Percentiles rank a stretch among this genome's conserved stretches.
Evolutionary conservation across 2,329 filamentous ascomycete species (phyloP).

Genomic region (Geosmithia flava): DNA sequence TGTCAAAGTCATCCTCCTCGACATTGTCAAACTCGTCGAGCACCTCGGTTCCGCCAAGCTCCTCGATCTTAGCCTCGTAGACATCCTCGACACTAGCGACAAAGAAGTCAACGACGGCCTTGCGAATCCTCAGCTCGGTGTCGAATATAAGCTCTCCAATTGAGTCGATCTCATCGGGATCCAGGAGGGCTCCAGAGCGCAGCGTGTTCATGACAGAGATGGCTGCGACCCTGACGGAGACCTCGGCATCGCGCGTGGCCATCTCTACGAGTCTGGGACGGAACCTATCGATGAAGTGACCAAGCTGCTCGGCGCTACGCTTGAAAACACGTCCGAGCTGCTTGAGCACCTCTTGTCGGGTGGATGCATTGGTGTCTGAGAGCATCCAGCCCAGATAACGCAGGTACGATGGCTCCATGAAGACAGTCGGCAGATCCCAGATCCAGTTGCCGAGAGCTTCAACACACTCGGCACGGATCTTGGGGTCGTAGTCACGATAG

Average conservation of each 20-base stretch:
- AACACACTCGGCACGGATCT: constrained; percentile 80
- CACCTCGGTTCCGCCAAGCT: constrained; percentile 67
- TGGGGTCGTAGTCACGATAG: constrained; percentile 86
- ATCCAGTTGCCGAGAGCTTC: constrained; percentile 85
- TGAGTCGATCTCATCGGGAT: constrained; percentile 81
- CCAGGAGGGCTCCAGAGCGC: constrained; percentile 72
- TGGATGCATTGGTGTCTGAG: constrained; percentile 64
- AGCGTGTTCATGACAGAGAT: constrained; percentile 75
- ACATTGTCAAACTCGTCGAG: constrained; percentile 64
- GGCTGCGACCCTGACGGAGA: constrained; percentile 65
- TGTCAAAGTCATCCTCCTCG: constrained; percentile 65
- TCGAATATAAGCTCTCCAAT: constrained; percentile 87
- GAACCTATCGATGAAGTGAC: constrained; percentile 90
- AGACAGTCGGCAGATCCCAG: constrained; percentile 67
- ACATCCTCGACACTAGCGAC: constrained; percentile 74
- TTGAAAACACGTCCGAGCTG: constrained; percentile 73
- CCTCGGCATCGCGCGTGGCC: constrained; percentile 73
- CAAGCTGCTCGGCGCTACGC: constrained; percentile 69
- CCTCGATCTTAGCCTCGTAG: constrained; percentile 68
- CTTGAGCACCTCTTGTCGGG: constrained; percentile 74
- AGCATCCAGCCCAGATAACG: constrained; percentile 94
- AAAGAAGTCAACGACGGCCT: constrained; percentile 84
- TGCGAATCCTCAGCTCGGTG: constrained; percentile 69
- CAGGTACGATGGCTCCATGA: constrained; percentile 82
- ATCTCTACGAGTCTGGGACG: constrained; percentile 82